A percentile compares a stretch with the other conserved stretches of the same genome.
phyloP scores from a whole-genome alignment of 257 asterid genomes.

The Mitragyna speciosa region DNA sequence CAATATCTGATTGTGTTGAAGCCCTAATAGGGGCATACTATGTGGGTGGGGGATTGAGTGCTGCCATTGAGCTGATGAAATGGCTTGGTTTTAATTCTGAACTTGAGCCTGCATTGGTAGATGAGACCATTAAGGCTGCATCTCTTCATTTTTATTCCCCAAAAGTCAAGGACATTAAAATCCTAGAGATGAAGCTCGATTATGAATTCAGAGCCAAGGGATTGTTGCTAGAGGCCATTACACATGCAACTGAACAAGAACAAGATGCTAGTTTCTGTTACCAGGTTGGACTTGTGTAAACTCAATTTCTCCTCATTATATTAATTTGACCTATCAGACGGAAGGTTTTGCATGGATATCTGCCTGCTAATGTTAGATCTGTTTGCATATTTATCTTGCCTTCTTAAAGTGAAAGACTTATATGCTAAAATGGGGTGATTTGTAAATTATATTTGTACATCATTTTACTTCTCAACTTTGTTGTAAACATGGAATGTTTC shows the following conservation, averaged over 20 bases:
- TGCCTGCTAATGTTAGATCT: neutral
- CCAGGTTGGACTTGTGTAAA: conserved; percentile 44
- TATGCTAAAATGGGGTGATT: neutral
- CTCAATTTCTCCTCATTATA: neutral
- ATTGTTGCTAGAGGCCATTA: conserved; percentile 83
- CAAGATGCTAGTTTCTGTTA: conserved; percentile 51
- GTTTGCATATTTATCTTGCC: neutral
- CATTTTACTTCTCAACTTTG: neutral
- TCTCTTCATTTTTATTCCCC: conserved; percentile 63
- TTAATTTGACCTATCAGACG: neutral
- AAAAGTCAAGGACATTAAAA: conserved; percentile 43
- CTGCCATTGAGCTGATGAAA: conserved; percentile 70
- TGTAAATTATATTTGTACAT: neutral
- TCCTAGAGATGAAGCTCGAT: conserved; percentile 65
- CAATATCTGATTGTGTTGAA: conserved; percentile 88
- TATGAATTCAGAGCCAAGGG: conserved; percentile 72
- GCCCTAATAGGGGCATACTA: conserved; percentile 96
- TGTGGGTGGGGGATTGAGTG: conserved; percentile 73
- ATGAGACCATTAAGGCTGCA: conserved; percentile 56
- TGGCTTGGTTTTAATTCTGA: conserved; percentile 79
- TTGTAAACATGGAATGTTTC: neutral
- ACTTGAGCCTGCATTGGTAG: conserved; percentile 55
- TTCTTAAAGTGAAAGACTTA: neutral
- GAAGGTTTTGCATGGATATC: neutral
- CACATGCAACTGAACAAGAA: conserved; percentile 56